Evolutionary conservation across 352 stramenopile genomes (phyloP), one percentile per base, ranked within the genome.

Genomic region (Phytophthora syringae): DNA sequence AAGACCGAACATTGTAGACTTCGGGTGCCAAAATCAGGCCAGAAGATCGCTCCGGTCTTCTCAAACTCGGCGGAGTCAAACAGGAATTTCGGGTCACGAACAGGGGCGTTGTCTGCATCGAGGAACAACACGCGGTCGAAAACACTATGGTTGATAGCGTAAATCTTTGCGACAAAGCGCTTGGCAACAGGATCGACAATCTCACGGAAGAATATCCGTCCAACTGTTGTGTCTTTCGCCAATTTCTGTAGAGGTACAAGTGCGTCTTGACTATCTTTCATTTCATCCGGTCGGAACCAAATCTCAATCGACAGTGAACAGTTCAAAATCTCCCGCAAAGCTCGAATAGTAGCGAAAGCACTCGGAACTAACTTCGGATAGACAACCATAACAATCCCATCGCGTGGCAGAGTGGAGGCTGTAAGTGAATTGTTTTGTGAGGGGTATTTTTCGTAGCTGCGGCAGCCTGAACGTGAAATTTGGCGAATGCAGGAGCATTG

Each of bases 311-410:
- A 69, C 32, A 90, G 50, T 10, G 39, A 34, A 30, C 76, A 90
- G 12, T 52, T 52, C 21, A 79, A 60, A 13, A 52, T 36, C 1
- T 78, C 20, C 27, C 62, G 44, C 45, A 77, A 53, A 71, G 74
- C 13, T 37, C 65, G 47, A 67, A 72, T 67, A 2, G 64, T 72
- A 10, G 64, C 64, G 24, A 49, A 72, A 4, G 64, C 57, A 25
- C 75, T 76, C 13, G 74, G 52, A 15, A 87, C 28, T 20, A 83
- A 28, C 37, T 78, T 83, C 4, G 76, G 80, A 52, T 88, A 86
- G 15, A 84, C 67, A 9, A 87, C 75, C 60, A 90, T 82, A 37
- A 84, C 53, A 39, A 90, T 81, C 13, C 77, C 81, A 11, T 67
- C 56, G 25, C 49, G 63, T 1, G 51, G 30, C 9, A 36, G 36